These are phyloP conservation scores for Solanum phureja DNA, from an alignment of 257 asterid genomes.

Conservation along the genomic window DNA sequence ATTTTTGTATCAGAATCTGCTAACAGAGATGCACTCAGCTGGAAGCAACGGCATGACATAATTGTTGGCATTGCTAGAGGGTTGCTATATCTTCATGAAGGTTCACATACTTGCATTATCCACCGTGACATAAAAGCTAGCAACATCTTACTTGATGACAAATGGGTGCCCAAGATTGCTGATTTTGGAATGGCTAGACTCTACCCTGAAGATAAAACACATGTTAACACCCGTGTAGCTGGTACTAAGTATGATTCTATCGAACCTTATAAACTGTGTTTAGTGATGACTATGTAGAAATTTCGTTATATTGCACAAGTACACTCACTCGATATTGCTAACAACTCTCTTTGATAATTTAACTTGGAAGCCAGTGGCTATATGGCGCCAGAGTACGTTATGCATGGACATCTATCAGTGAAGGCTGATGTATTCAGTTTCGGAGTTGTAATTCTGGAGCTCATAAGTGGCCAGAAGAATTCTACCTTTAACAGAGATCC, in stretches of 20 bases:
- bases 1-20: conserved; percentile 37
- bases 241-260: conserved; percentile 73
- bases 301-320: neutral
- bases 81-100: conserved; percentile 80
- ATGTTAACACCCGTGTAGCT: conserved; percentile 76
- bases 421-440: conserved; percentile 88
- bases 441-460: conserved; percentile 89
- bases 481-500: conserved; percentile 58
- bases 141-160: conserved; percentile 78
- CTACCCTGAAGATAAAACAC: conserved; percentile 64
- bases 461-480: conserved; percentile 83
- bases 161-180: conserved; percentile 89
- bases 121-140: conserved; percentile 95
- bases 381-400: conserved; percentile 95
- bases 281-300: neutral
- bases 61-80: conserved; percentile 79
- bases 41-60: conserved; percentile 74
- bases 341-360: neutral
- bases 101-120: conserved; percentile 62
- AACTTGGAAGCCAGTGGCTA: conserved; percentile 66
- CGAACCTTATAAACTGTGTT: neutral
- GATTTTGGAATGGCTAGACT: conserved; percentile 96
- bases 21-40: conserved; percentile 38
- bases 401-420: conserved; percentile 65
- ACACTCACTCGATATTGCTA: neutral